Evolutionary conservation across 805 yeast species (phyloP), one percentile per base, ranked within the genome.

Genomic region (Teunomyces stri): DNA sequence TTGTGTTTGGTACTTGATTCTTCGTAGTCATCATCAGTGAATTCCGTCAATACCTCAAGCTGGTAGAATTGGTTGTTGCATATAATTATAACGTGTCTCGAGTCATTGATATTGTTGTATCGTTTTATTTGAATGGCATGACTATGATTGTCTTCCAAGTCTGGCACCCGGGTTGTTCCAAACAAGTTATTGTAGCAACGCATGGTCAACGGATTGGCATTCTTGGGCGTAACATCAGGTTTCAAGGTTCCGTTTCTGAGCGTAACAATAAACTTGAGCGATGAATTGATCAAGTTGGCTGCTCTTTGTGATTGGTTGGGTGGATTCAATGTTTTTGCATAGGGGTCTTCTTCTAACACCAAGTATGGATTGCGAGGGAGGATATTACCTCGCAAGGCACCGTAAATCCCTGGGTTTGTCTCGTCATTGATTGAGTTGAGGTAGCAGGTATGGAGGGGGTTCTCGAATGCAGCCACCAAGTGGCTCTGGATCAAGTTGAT

Each of bases 301-400:
- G 91, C 84, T 31, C 92, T 63, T 51, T 81, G 84, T 9, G 80
- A 70, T 65, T 87, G 95, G 44, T 78, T 70, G 12, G 89, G 87
- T 4, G 84, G 84, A 49, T 76, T 78, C 47, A 72, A 60, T 13
- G 76, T 71, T 57, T 66, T 66, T 13, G 80, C 74, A 51, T 81
- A 73, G 1, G 92, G 91, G 53, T 87, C 95, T 58, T 85, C 85
- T 52, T 85, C 89, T 13, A 87, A 63, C 9, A 87, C 78, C 53
- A 87, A 73, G 57, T 84, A 86, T 1, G 95, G 95, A 60, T 86
- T 87, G 51, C 92, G 70, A 4, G 95, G 95, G 37, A 87, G 67
- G 1, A 84, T 79, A 52, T 82, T 85, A 16, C 87, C 86, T 43
- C 82, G 71, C 25, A 81, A 67, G 46, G 81, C 85, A 13, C 85